A percentile compares a stretch with the other conserved stretches of the same genome.
phyloP scores from a whole-genome alignment of 228 moss, liverwort and hornwort species.

The Sphagnum magellanicum region DNA sequence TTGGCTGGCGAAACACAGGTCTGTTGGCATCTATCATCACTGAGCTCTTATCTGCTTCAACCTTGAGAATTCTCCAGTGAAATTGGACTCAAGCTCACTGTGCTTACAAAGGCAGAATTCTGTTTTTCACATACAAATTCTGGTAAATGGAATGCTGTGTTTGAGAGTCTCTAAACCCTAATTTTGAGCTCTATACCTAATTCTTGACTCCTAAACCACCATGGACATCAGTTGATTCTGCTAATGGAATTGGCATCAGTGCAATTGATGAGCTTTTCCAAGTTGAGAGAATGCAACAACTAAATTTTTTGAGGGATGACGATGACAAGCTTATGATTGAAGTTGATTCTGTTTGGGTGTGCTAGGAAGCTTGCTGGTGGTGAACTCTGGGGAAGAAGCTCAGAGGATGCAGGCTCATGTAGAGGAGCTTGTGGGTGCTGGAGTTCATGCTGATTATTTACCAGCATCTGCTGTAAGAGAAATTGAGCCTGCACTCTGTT shows the following conservation, averaged over 20 bases:
- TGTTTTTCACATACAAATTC: no score
- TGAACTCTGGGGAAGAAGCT: conserved; percentile 50
- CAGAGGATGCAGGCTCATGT: conserved; percentile 45
- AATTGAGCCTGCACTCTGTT: conserved; percentile 56
- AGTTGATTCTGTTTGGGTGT: conserved; percentile 3
- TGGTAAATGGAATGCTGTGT: no score
- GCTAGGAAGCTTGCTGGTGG: conserved; percentile 79
- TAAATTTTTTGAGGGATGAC: no score
- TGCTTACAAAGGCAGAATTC: neutral
- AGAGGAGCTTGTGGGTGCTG: conserved; percentile 31
- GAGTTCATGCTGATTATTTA: conserved; percentile 56
- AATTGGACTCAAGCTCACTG: neutral
- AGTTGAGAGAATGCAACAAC: no score
- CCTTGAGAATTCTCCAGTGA: neutral
- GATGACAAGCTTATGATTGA: neutral
- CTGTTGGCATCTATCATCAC: neutral
- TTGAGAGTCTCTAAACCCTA: no score
- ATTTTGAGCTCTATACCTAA: no score
- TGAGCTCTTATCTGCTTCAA: no score
- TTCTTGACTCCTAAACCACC: no score
- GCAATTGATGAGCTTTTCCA: no score
- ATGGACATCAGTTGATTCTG: no score
- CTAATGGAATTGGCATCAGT: no score
- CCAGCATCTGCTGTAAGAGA: conserved; percentile 29
- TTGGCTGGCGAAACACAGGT: conserved; percentile 91